Percentiles rank a stretch among this genome's conserved stretches.
Evolutionary conservation across 2,329 filamentous ascomycete species (phyloP).

Genomic region (Lachnellula suecica): DNA sequence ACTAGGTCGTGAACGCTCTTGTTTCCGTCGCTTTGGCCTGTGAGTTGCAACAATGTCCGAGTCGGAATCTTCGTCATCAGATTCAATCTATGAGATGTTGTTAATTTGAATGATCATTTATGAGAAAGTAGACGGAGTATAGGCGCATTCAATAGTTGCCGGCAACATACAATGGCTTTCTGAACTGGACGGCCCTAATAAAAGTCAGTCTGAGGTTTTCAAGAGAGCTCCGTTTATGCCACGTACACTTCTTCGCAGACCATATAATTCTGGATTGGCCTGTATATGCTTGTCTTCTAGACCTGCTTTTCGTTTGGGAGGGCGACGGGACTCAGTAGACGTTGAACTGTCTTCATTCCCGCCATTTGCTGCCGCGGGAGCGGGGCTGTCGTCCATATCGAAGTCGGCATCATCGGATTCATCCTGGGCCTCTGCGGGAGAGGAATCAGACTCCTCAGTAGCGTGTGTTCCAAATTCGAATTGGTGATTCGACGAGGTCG

Average conservation of each 20-base stretch:
- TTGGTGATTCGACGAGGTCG: constrained; percentile 41
- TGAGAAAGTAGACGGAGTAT: too few relatives aligned
- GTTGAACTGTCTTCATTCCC: constrained; percentile 55
- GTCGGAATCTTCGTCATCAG: constrained; percentile 63
- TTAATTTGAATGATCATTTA: constrained; percentile 11
- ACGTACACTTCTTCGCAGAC: constrained; percentile 86
- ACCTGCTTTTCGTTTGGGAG: constrained; percentile 70
- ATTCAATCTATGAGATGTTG: constrained; percentile 50
- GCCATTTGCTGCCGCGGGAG: constrained; percentile 45
- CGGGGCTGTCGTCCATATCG: constrained; percentile 64
- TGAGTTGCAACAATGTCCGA: constrained; percentile 67
- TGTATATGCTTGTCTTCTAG: constrained; percentile 78
- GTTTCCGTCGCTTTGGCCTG: constrained; percentile 65
- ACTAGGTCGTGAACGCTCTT: constrained; percentile 65
- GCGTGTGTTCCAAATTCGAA: constrained; percentile 32
- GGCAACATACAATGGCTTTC: constrained; percentile 51
- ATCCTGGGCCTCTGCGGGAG: constrained; percentile 42
- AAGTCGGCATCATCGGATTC: constrained; percentile 73
- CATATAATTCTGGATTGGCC: constrained; percentile 93
- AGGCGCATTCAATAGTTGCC: constrained; percentile 2
- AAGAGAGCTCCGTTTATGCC: constrained; percentile 32
- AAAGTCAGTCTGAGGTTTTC: constrained; percentile 20
- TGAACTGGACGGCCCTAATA: constrained; percentile 55
- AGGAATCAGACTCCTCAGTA: constrained; percentile 30
- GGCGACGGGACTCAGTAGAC: constrained; percentile 69